Evolutionary conservation across 2,329 filamentous ascomycete species (phyloP).

Genomic region (Penicillium sp.): DNA sequence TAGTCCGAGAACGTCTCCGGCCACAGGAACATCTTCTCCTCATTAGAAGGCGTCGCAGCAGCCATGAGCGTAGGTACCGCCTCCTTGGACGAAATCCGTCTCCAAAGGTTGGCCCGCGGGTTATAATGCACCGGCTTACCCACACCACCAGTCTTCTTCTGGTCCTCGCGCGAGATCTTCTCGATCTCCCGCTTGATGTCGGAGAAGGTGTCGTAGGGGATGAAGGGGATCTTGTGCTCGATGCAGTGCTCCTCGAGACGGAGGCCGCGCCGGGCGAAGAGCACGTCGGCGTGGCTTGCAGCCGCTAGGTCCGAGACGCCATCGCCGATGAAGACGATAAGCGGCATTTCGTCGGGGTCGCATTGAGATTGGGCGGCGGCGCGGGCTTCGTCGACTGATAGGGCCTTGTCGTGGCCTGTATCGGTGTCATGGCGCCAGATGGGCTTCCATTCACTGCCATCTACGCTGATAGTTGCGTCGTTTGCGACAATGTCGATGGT

Average conservation of each 20-base stretch:
- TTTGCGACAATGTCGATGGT: constrained; percentile 68
- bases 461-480: constrained; percentile 58
- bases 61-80: constrained; percentile 51
- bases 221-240: constrained; percentile 60
- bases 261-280: constrained; percentile 65
- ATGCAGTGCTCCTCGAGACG: constrained; percentile 65
- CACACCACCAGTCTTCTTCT: constrained; percentile 58
- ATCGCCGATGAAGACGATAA: constrained; percentile 69
- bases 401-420: constrained; percentile 66
- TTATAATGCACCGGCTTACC: constrained; percentile 64
- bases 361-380: constrained; percentile 52
- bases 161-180: constrained; percentile 59
- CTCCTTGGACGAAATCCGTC: constrained; percentile 59
- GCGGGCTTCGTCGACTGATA: constrained; percentile 63
- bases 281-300: constrained; percentile 64
- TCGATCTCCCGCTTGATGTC: constrained; percentile 63
- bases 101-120: constrained; percentile 67
- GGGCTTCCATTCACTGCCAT: constrained; percentile 62
- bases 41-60: constrained; percentile 52
- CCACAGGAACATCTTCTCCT: constrained; percentile 64
- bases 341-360: constrained; percentile 61
- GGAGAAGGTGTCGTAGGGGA: constrained; percentile 64
- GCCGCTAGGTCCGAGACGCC: constrained; percentile 67
- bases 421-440: constrained; percentile 66
- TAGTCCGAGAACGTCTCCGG: constrained; percentile 57